Evolutionary conservation across 345 rosid species (phyloP), one percentile per base, ranked within the genome.

Genomic region (Brassica juncea): DNA sequence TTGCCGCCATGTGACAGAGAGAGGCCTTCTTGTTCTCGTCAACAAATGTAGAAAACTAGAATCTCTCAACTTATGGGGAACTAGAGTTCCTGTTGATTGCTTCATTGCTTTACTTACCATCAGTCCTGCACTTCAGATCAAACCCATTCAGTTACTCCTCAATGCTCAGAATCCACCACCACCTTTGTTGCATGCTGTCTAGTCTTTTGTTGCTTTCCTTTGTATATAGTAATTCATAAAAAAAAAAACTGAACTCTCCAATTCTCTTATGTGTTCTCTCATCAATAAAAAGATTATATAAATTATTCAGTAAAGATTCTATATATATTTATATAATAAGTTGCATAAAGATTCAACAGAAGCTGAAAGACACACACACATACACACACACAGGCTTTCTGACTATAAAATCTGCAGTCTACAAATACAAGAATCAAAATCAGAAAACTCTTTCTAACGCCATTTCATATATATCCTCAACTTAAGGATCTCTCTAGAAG

Each of bases 61-160:
- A 68, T 90, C 96, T 0, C 86, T 95, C 81, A 88, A 93, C 76
- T 84, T 89, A 34, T 89, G 99, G 96, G 98, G 99, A 75, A 91
- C 94, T 7, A 85, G 97, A 81, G 82, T 92, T 73, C 91, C 98
- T 6, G 80, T 85, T 9, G 88, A 84, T 63, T 87, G 94, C 79
- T 87, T 92, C 86, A 77, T 87, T 16, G 85, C 85, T 65, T 81
- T 92, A 82, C 90, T 91, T 44, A 52, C 83, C 0, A 81, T 90
- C 3, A 87, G 91, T 59, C 98, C 98, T 30, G 88, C 86, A 15
- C 94, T 92, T 74, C 86, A 82, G 78, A 90, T 91, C 30, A 92
- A 90, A 81, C 92, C 91, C 9, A 67, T 44, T 19, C 74, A 80
- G 25, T 28, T 84, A 73, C 83, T 86, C 31, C 52, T 77, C 21